Evolutionary conservation across 148 eudicot genomes (phyloP).

Genomic region (Beta vulgaris): DNA sequence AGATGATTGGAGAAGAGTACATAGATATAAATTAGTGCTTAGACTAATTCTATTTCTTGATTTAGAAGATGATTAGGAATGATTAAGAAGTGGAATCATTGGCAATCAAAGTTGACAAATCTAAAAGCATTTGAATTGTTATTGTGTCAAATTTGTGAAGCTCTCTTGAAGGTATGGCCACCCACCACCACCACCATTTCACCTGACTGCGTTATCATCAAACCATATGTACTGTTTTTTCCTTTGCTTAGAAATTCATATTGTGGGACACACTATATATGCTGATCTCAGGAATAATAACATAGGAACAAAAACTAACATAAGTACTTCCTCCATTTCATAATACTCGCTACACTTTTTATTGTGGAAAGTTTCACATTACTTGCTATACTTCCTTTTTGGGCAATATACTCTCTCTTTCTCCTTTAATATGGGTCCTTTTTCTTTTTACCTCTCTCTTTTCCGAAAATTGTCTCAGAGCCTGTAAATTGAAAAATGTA

Average conservation of each 20-base stretch:
- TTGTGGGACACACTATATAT: not conserved
- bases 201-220: conserved; percentile 13
- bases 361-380: too few species aligned
- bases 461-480: too few species aligned
- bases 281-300: not conserved
- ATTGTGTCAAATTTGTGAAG: conserved; percentile 21
- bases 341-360: too few species aligned
- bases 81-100: conserved; percentile 29
- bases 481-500: too few species aligned
- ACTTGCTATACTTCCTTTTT: too few species aligned
- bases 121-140: conserved; percentile 18
- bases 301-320: not conserved
- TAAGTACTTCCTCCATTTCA: too few species aligned
- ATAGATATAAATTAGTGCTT: too few species aligned
- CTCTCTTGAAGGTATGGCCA: conserved; percentile 21
- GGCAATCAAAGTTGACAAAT: conserved; percentile 26
- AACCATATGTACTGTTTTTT: too few species aligned
- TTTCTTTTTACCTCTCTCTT: too few species aligned
- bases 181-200: conserved; percentile 26
- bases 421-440: too few species aligned
- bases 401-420: too few species aligned
- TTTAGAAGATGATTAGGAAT: conserved; percentile 26
- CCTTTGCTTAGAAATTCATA: not conserved
- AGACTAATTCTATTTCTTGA: conserved; percentile 23
- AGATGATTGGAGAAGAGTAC: not conserved